Percentiles rank a stretch among this genome's conserved stretches.
Evolutionary conservation across 2,329 filamentous ascomycete genomes (phyloP).

Genomic region (Trichophyton verrucosum): DNA sequence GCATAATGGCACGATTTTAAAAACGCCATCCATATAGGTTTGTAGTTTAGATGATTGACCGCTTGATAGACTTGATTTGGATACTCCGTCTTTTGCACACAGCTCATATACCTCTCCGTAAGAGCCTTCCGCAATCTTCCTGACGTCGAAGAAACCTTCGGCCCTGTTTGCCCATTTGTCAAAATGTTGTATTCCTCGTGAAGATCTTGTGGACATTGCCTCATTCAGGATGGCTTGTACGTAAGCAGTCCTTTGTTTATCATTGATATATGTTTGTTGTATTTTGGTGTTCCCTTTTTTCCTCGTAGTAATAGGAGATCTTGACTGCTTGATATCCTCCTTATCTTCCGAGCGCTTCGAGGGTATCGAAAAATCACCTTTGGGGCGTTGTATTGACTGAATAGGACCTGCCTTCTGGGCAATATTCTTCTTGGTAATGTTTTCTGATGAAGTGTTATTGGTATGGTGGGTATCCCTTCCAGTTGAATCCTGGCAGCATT

Average conservation of each 20-base stretch:
- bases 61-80: constrained; percentile 25
- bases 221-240: constrained; percentile 27
- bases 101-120: constrained; percentile 55
- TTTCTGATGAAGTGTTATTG: neutral
- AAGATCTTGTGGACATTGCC: constrained; percentile 25
- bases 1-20: constrained; percentile 39
- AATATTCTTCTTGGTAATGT: neutral
- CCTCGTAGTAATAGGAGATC: neutral
- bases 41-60: constrained; percentile 27
- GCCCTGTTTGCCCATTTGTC: constrained; percentile 28
- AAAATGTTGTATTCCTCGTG: constrained; percentile 29
- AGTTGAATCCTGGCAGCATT: neutral
- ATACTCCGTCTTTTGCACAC: constrained; percentile 27
- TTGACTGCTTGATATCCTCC: neutral
- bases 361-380: neutral
- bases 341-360: neutral
- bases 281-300: constrained; percentile 11
- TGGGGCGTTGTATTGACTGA: neutral
- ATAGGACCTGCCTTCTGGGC: neutral
- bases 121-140: constrained; percentile 54
- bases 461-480: too few relatives aligned
- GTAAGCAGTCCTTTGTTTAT: constrained; percentile 25
- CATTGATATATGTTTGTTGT: constrained; percentile 24
- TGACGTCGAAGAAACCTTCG: constrained; percentile 33
- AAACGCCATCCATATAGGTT: constrained; percentile 33